Evolutionary conservation across 306 rosid species (phyloP).

Genomic region (Mimosa pudica): DNA sequence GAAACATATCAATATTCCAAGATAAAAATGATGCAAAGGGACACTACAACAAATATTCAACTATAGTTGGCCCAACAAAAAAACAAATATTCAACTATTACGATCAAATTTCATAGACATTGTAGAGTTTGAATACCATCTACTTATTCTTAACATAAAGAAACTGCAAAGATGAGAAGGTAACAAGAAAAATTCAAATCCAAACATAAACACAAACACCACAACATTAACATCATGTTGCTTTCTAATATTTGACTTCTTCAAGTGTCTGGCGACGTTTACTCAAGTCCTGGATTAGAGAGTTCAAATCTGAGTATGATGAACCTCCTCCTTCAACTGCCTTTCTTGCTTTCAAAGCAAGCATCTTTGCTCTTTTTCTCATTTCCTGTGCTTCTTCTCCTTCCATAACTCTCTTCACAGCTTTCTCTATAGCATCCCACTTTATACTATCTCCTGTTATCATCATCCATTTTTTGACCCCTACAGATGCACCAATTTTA

Average conservation of each 20-base stretch:
- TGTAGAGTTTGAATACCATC: background rate
- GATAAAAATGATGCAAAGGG: too few species aligned
- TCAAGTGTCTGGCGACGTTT: background rate
- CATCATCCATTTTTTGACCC: conserved; percentile 19
- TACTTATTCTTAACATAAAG: too few species aligned
- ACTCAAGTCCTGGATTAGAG: background rate
- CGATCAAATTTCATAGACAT: background rate
- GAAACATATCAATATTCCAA: too few species aligned
- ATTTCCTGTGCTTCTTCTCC: conserved; percentile 36
- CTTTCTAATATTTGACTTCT: background rate
- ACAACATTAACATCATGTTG: too few species aligned
- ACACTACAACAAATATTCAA: too few species aligned
- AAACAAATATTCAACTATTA: background rate
- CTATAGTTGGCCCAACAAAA: too few species aligned
- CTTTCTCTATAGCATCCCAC: conserved; percentile 25
- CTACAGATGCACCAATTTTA: conserved; percentile 37
- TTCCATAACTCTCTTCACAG: conserved; percentile 23
- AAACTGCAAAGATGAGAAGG: background rate
- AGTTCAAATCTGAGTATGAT: background rate
- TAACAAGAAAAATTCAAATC: background rate
- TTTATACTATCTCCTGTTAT: background rate
- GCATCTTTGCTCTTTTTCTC: conserved; percentile 24
- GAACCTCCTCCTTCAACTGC: conserved; percentile 41
- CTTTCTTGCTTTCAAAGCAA: conserved; percentile 30
- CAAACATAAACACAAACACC: too few species aligned